Evolutionary conservation across 768 basidiomycete species (phyloP), one percentile per base, ranked within the genome.

Genomic region (Gymnopilus junonius): DNA sequence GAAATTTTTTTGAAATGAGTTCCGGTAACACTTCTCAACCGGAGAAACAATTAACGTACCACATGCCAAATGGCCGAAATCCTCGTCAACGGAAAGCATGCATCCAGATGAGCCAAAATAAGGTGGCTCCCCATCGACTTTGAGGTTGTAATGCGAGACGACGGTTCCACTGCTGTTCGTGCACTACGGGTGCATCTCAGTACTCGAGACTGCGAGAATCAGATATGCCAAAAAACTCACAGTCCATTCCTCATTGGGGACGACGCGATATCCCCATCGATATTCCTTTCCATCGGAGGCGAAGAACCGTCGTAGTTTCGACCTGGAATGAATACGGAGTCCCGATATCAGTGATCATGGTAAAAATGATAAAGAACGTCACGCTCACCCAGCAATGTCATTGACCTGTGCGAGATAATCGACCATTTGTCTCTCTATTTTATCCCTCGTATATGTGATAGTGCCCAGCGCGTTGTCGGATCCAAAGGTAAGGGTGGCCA

Each of bases 231-330:
- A 8, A 25, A 10, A 53, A 79, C 86, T 69, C 66, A 89, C 90
- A 23, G 84, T 84, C 88, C 89, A 91, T 66, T 90, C 89, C 58
- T 87, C 82, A 56, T 83, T 82, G 12, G 74, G 74, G 25, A 76
- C 76, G 21, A 77, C 69, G 17, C 80, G 76, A 74, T 82, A 82
- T 25, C 79, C 80, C 90, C 90, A 91, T 55, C 76, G 77, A 67
- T 91, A 92, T 58, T 83, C 82, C 45, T 85, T 79, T 0, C 84
- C 84, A 65, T 91, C 87, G 0, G 86, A 83, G 2, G 81, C 89
- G 8, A 73, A 71, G 66, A 91, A 91, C 65, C 80, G 84, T 40
- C 88, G 79, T 25, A 77, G 65, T 65, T 70, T 76, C 23, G 80
- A 77, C 55, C 85, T 86, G 42, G 48, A 69, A 27, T 8, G 54